Evolutionary conservation across 2,329 filamentous ascomycete species (phyloP), one percentile per base, ranked within the genome.

Genomic region (Cytospora leucostoma): DNA sequence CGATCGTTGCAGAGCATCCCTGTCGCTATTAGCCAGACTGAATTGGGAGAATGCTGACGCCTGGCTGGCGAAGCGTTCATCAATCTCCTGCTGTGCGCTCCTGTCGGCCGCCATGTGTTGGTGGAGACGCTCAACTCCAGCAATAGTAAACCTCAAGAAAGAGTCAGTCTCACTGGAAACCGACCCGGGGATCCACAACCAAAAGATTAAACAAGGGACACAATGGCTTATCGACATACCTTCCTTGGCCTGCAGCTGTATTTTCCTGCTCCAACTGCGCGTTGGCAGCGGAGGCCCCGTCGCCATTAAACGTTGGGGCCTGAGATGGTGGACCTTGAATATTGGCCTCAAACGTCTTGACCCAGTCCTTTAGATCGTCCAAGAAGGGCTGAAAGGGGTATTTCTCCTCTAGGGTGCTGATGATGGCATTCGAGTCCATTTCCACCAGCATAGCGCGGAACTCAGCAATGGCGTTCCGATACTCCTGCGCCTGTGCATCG

Each of bases 341-440:
- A 19, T n/a, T 65, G 34, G 47, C 49, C 50, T 65, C 58, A 27
- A 54, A 64, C 6, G 51, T 37, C 35, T 38, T 59, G 33, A 63
- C 54, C 65, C 63, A 66, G 6, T 58, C 53, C 53, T 59, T 59
- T n/a, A 66, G 35, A 15, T 35, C 34, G 3, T 63, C 37, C 35
- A 66, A 21, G 52, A 66, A 65, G 34, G 19, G 11, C 10, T 63
- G 59, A 40, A 65, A 65, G 5, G 63, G 49, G 40, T 65, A 61
- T 4, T 65, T 47, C 15, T 53, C 53, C 17, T 66, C 59, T 21
- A 66, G 19, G 44, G 51, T 56, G 6, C 44, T 54, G 33, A 66
- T 52, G 55, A 61, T 38, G 15, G 49, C 44, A 33, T 44, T 38
- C 2, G 58, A 17, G 13, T 66, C 64, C 64, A 64, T 59, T 27